Base-by-base conservation (phyloP, 1,284 basidiomycete species). In the Austroboletus novae-zelandiae region DNA sequence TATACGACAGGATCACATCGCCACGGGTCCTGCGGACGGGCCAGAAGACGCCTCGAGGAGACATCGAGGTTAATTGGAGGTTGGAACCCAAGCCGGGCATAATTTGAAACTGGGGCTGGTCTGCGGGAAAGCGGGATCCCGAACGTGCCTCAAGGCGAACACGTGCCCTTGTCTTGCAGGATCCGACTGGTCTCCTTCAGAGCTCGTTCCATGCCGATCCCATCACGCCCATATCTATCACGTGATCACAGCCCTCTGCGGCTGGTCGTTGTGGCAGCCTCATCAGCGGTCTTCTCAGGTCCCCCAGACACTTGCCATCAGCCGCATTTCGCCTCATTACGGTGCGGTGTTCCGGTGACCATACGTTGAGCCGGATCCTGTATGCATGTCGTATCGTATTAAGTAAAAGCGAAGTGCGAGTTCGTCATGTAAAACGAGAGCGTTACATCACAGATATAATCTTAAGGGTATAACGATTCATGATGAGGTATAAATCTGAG, bases 31-130 rank as follows among this genome's bases (percentile, higher is more conserved):
- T 55, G 56, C 45, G 56, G 64, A 53, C 6, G 49, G 52, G 45
- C 32, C 52, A 52, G 41, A 50, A 17, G 15, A 37, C 45, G 64
- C 65, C 65, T 66, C 63, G 65, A 68, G 65, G 67, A 46, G 23
- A 6, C 55, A 55, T 66, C 47, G 58, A 67, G 62, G 63, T 43
- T 25, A 29, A 48, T 54, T 43, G 40, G 53, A 47, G 47, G 45
- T 45, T 51, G n/a, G 44, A 41, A 46, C 48, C 52, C 55, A 50
- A 51, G 52, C 49, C 31, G 50, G 17, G 30, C 9, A 27, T 9
- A 44, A 65, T 67, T 66, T 65, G 51, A 57, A 60, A 67, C 50
- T 6, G 7, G 25, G 7, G 7, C 7, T 23, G 25, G 7, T 27
- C 25, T 27, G 25, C 25, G 54, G 62, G 50, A 62, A 50, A 18